Conservation (phyloP, 2,329 filamentous ascomycete species). For the Fusarium vanettenii region DNA sequence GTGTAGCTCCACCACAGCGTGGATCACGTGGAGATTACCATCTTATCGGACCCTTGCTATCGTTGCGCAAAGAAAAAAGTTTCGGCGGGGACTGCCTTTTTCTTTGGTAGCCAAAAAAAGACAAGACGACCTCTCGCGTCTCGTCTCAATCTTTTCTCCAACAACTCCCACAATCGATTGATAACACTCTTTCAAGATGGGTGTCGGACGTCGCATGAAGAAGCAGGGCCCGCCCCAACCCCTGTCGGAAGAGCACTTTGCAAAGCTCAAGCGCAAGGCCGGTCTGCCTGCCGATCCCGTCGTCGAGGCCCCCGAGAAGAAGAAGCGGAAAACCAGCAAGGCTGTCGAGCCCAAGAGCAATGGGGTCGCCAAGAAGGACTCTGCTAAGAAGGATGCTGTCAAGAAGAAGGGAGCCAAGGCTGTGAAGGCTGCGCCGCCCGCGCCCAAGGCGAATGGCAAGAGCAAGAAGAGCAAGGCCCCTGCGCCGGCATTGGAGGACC, state of each 20-base stretch:
- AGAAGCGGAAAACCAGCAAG: constrained; percentile 53
- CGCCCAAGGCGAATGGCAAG: constrained; percentile 42
- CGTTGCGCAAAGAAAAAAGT: constrained; percentile 50
- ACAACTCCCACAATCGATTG: constrained; percentile 12
- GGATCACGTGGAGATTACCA: constrained; percentile 44
- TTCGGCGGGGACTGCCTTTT: constrained; percentile 51
- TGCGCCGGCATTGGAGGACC: constrained; percentile 59
- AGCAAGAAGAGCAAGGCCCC: constrained; percentile 48
- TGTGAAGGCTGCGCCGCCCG: constrained; percentile 47
- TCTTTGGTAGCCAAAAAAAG: constrained; percentile 30
- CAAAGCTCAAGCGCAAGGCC: constrained; percentile 87
- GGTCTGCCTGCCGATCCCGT: constrained; percentile 72
- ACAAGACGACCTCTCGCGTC: constrained; percentile 26
- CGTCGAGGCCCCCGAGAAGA: constrained; percentile 74
- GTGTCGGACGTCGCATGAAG: constrained; percentile 90
- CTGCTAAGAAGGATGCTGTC: constrained; percentile 45
- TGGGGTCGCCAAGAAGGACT: constrained; percentile 43
- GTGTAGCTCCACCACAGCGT: constrained; percentile 22
- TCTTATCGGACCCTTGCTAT: constrained; percentile 47
- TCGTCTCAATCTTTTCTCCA: constrained; percentile 24
- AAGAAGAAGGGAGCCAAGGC: constrained; percentile 50
- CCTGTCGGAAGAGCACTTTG: constrained; percentile 82
- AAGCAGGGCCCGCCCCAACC: constrained; percentile 91
- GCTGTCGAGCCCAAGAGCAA: constrained; percentile 46
- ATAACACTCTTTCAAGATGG: constrained; percentile 69